phyloP scores from a whole-genome alignment of 2,329 filamentous ascomycete genomes.

The Talaromyces sp. region DNA sequence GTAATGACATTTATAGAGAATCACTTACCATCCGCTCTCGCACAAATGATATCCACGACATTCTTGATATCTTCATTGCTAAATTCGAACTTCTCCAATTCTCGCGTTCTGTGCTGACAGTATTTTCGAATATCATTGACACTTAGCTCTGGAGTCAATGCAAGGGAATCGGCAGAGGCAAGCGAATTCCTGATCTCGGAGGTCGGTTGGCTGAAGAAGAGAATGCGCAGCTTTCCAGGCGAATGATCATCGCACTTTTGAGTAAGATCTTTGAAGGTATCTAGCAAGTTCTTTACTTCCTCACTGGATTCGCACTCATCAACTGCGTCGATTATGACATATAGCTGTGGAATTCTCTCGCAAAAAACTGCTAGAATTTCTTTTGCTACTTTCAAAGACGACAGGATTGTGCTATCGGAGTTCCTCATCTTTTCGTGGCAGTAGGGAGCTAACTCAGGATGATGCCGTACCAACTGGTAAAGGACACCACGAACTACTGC shows the following conservation, averaged over 20 bases:
- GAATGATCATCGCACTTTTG: conserved; percentile 1
- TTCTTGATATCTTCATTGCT: not conserved
- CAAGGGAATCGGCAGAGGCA: not conserved
- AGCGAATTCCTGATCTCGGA: not conserved
- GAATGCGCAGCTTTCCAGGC: conserved; percentile 2
- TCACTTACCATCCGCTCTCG: conserved; percentile 3
- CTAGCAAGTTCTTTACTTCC: not conserved
- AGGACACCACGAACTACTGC: conserved; percentile 3
- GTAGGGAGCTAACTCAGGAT: conserved; percentile 2
- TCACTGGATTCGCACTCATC: conserved; percentile 7
- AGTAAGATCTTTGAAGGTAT: not conserved
- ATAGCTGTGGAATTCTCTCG: conserved; percentile 4
- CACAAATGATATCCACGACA: conserved; percentile 4
- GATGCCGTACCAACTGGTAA: not conserved
- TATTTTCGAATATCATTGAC: conserved; percentile 7
- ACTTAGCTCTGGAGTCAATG: not conserved
- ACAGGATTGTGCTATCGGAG: conserved; percentile 1
- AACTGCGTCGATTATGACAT: conserved; percentile 4
- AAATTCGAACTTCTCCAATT: conserved; percentile 10
- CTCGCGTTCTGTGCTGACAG: conserved; percentile 9
- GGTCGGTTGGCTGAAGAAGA: conserved; percentile 5
- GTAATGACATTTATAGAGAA: not conserved
- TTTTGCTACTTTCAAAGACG: not conserved
- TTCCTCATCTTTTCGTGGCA: conserved; percentile 5
- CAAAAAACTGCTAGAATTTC: not conserved